These are phyloP conservation scores for Rhodotorula sp. DNA, from an alignment of 1,284 basidiomycete species.

Conservation along the genomic window DNA sequence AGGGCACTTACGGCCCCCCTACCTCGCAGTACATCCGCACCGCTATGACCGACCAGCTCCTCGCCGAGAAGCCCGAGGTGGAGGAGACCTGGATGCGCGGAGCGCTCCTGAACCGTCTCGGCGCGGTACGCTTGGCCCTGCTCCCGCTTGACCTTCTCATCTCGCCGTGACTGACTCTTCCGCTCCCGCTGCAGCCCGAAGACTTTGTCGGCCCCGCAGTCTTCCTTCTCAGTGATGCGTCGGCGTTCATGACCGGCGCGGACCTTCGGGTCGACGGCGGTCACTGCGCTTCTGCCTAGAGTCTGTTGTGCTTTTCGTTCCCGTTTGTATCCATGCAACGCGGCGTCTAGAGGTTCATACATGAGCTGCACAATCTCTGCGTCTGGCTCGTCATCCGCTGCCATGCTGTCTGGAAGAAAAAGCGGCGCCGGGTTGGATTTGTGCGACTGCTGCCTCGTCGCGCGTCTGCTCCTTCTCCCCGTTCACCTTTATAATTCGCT, in stretches of 20 bases:
- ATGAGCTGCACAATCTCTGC: no score
- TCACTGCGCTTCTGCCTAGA: background rate
- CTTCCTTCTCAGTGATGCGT: conserved; percentile 2
- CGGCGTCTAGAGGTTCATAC: no score
- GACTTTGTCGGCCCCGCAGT: conserved; percentile 5
- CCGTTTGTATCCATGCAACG: background rate
- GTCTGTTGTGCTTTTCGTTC: background rate
- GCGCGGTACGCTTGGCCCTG: background rate
- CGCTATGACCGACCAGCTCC: conserved; percentile 46
- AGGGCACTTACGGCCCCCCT: no score
- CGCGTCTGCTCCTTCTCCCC: no score
- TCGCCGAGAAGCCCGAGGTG: conserved; percentile 46
- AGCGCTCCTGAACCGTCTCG: conserved; percentile 1
- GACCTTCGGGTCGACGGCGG: conserved; percentile 3
- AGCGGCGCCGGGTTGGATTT: no score
- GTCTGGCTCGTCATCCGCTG: no score
- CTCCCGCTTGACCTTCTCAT: no score
- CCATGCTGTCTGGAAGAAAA: no score
- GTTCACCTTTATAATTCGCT: no score
- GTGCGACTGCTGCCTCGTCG: no score
- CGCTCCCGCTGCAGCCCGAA: background rate
- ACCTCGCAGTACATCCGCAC: conserved; percentile 63
- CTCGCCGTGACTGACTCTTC: no score
- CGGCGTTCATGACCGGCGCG: conserved; percentile 5
- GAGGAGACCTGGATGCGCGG: conserved; percentile 43